Base-by-base conservation (phyloP, 495 filamentous ascomycete species). In the Lineolata rhizophorae region DNA sequence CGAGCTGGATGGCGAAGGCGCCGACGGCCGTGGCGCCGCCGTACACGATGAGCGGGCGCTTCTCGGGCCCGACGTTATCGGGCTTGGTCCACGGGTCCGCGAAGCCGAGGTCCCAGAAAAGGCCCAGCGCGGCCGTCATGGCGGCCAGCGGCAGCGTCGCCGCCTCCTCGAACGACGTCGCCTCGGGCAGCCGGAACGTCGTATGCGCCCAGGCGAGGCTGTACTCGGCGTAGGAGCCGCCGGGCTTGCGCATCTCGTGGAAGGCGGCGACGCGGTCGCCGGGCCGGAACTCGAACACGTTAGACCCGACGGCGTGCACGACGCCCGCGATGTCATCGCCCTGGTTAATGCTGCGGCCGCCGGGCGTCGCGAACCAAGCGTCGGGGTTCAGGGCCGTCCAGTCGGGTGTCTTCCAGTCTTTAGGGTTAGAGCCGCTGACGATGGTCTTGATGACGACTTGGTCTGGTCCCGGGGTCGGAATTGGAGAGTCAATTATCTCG, bases 291-390 rank as follows among this genome's bases (percentile, higher is more conserved):
- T 69, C 67, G 10, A 42, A 54, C 2, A 78, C 70, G 24, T 62
- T 60, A 5, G 55, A 44, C 15, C 76, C 75, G 29, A 77, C 65
- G 2, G 50, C 42, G n/a, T 72, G 51, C 15, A 83, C 61, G 21
- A 68, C 55, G 13, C 76, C 76, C 8, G 73, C 71, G 32, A 81
- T 73, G 43, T 81, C 76, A 47, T 83, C 75, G 21, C 76, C 76
- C 29, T 54, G 42, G 50, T 81, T 80, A 3, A 46, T 14, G 2
- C 31, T 30, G 8, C 47, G n/a, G n/a, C n/a, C n/a, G n/a, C n/a
- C n/a, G n/a, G n/a, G n/a, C n/a, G n/a, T n/a, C n/a, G n/a, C n/a
- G n/a, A n/a, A n/a, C n/a, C n/a, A n/a, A n/a, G n/a, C 32, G 28
- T 11, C 17, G 1, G 16, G 12, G 2, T 39, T 18, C 8, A 18